phyloP scores from a whole-genome alignment of 495 filamentous ascomycete genomes.

The Neurospora sp. region DNA sequence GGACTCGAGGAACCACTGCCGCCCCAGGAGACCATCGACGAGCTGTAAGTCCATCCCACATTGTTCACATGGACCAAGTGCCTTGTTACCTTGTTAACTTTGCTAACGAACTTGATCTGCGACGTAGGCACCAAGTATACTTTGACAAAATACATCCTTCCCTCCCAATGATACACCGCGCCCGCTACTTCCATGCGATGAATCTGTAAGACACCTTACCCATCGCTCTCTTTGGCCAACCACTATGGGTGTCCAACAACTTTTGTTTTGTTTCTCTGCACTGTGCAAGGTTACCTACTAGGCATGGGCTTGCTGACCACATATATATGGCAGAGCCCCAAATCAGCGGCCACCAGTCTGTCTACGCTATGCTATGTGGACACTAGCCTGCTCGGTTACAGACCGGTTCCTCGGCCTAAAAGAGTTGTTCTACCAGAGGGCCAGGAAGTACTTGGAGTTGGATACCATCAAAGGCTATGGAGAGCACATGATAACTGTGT shows the following conservation, averaged over 20 bases:
- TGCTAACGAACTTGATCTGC: not conserved
- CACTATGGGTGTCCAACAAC: not conserved
- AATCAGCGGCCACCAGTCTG: conserved; percentile 79
- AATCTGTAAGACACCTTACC: conserved; percentile 43
- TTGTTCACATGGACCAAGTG: not conserved
- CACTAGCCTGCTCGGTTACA: conserved; percentile 67
- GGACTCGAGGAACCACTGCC: conserved; percentile 90
- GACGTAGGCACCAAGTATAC: conserved; percentile 64
- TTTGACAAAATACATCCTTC: conserved; percentile 86
- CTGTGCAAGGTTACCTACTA: not conserved
- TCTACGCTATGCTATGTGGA: conserved; percentile 92
- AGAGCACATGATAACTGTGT: conserved; percentile 72
- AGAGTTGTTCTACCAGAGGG: conserved; percentile 75
- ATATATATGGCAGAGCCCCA: conserved; percentile 42
- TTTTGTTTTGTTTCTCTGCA: not conserved
- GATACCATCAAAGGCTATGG: conserved; percentile 93
- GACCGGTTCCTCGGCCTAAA: conserved; percentile 71
- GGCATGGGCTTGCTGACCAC: conserved; percentile 11
- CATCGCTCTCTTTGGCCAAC: not conserved
- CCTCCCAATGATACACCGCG: conserved; percentile 79
- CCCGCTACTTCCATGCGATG: conserved; percentile 74
- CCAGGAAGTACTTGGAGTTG: conserved; percentile 79
- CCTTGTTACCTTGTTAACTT: not conserved
- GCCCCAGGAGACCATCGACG: conserved; percentile 76
- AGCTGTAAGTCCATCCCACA: conserved; percentile 52